Percentiles rank a stretch among this genome's conserved stretches.
Evolutionary conservation across 495 filamentous ascomycete genomes (phyloP).

Genomic region (Aspergillus cavernicola): DNA sequence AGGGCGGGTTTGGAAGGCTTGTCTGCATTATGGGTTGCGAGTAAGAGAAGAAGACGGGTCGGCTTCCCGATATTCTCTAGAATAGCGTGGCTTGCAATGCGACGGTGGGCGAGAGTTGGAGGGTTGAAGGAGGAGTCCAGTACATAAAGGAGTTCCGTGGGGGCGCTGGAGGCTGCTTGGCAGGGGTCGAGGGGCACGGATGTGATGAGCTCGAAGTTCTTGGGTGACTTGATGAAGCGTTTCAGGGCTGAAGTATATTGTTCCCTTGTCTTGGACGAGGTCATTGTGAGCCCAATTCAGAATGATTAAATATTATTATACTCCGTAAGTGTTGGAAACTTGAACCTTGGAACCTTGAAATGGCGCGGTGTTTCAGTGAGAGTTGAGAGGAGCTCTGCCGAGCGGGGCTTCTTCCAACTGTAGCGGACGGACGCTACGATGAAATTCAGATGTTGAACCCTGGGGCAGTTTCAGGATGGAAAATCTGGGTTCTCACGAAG

Average conservation of each 20-base stretch:
- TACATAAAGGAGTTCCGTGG: slow-evolving; percentile 64
- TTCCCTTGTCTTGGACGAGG: slow-evolving; percentile 19
- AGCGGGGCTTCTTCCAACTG: not conserved
- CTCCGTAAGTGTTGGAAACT: no score
- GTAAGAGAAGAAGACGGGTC: slow-evolving; percentile 69
- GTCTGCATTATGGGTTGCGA: slow-evolving; percentile 90
- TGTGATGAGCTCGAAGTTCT: slow-evolving; percentile 56
- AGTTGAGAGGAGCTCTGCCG: no score
- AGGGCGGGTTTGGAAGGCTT: slow-evolving; percentile 79
- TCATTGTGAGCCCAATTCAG: no score
- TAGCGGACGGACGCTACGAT: not conserved
- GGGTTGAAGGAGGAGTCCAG: slow-evolving; percentile 97
- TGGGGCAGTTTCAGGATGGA: not conserved
- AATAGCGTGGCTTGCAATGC: slow-evolving; percentile 68
- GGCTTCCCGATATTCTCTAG: slow-evolving; percentile 28
- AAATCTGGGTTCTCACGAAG: not conserved
- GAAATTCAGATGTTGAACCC: not conserved
- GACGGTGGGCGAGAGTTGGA: slow-evolving; percentile 77
- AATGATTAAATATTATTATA: not conserved
- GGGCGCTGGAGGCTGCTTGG: slow-evolving; percentile 20
- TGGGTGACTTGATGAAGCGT: slow-evolving; percentile 52
- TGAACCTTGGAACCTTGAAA: no score
- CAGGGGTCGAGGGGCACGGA: slow-evolving; percentile 39
- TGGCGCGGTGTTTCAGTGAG: no score
- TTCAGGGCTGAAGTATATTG: slow-evolving; percentile 48